Evolutionary conservation across 2,329 filamentous ascomycete species (phyloP), one percentile per base, ranked within the genome.

Genomic region (Cercospora janseana): DNA sequence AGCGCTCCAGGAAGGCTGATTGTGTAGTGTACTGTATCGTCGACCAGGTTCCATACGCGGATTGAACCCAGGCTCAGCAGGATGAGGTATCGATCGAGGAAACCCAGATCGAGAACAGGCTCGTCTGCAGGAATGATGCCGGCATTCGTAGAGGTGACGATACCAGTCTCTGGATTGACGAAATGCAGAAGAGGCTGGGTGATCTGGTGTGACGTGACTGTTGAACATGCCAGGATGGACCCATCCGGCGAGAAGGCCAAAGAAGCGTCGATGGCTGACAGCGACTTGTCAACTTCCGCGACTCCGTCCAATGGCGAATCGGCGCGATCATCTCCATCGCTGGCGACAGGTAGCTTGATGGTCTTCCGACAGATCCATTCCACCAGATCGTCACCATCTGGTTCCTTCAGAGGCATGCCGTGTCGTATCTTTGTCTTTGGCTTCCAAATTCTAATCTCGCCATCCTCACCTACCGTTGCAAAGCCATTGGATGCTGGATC

Each of bases 191-290:
- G 74, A 4, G 83, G 82, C 4, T 79, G 51, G 4, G 52, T 76
- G 7, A 72, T 66, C 23, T 72, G 71, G 24, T 77, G 59, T 12
- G 54, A 47, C 4, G 63, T 64, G 24, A 69, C 66, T 50, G 72
- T 56, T 44, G 71, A 74, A 40, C 83, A 82, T 43, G 88, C 89
- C n/a, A 95, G 73, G 2, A 87, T 81, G 9, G 89, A 94, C 1
- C 88, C 88, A 66, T 95, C 90, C 56, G 88, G 82, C 0, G 90
- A 95, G 66, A 88, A 95, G 18, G 83, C 76, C 31, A 96, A 69
- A 35, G 80, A 81, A 10, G 87, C 88, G 51, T 81, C 79, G 8
- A 51, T 49, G 10, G 54, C 44, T 7, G 45, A 29, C 24, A 45
- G 34, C 23, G 31, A 41, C 20, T 47, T 49, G 13, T 49, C 49